phyloP scores from a whole-genome alignment of 2,329 filamentous ascomycete species.

The Alternaria sp. region DNA sequence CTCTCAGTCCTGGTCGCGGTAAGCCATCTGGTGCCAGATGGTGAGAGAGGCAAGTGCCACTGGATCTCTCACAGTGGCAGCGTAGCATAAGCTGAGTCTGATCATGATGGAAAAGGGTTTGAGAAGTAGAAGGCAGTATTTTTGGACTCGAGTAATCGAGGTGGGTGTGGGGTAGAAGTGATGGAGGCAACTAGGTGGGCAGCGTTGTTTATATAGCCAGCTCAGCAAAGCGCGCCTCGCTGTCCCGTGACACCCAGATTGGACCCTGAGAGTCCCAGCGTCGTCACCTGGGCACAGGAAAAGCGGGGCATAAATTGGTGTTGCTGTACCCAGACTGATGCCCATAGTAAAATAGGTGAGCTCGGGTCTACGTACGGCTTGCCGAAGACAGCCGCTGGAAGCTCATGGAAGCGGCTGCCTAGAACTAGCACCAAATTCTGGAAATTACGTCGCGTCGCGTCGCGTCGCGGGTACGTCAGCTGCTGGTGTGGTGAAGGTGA shows the following conservation, averaged over 20 bases:
- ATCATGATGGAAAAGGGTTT: constrained; percentile 1
- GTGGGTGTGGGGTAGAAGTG: constrained; percentile 7
- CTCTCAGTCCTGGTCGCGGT: background rate
- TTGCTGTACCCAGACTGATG: constrained; percentile 17
- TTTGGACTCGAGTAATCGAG: background rate
- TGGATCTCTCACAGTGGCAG: background rate
- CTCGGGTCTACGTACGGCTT: constrained; percentile 18
- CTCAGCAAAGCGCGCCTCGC: background rate
- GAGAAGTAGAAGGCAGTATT: background rate
- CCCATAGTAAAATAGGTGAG: constrained; percentile 19
- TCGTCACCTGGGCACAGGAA: background rate
- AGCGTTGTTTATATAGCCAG: constrained; percentile 15
- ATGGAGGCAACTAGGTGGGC: constrained; percentile 6
- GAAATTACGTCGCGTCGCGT: background rate
- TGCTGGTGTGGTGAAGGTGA: background rate
- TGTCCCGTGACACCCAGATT: background rate
- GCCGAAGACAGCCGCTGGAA: constrained; percentile 14
- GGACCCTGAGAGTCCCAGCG: background rate
- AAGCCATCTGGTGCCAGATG: background rate
- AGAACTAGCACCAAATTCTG: constrained; percentile 1
- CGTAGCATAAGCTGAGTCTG: background rate
- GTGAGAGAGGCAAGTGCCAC: background rate
- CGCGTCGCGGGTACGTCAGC: constrained; percentile 1
- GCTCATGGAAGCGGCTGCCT: constrained; percentile 13
- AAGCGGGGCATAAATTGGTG: constrained; percentile 15